phyloP scores from a whole-genome alignment of 345 rosid genomes.

The Citrus sp. region DNA sequence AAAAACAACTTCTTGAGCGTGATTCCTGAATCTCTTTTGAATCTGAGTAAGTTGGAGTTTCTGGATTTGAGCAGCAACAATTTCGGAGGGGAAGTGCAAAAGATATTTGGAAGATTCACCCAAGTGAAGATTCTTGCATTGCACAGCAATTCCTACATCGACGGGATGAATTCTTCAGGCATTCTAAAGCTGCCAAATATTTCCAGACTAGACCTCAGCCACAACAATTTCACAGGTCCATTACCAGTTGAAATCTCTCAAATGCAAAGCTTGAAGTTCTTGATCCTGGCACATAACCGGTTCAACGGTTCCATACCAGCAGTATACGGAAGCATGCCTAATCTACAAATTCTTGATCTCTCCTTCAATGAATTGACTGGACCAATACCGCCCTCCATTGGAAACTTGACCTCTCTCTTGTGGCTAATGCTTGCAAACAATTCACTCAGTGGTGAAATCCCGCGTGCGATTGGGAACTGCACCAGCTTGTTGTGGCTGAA shows the following conservation, averaged over 20 bases:
- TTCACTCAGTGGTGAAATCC: slow-evolving; percentile 59
- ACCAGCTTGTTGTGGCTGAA: slow-evolving; percentile 82
- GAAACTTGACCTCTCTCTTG: slow-evolving; percentile 65
- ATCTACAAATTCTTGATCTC: slow-evolving; percentile 80
- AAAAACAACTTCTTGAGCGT: slow-evolving; percentile 49
- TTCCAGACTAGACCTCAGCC: slow-evolving; percentile 67
- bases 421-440: slow-evolving; percentile 98
- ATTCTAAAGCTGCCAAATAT: slow-evolving; percentile 55
- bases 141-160: slow-evolving; percentile 54
- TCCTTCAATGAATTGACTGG: slow-evolving; percentile 73
- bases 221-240: slow-evolving; percentile 64
- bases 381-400: slow-evolving; percentile 58
- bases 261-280: slow-evolving; percentile 55
- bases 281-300: slow-evolving; percentile 59
- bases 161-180: slow-evolving; percentile 67
- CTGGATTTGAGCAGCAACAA: slow-evolving; percentile 72
- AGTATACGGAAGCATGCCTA: slow-evolving; percentile 58
- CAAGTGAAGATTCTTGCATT: slow-evolving; percentile 56
- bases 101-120: slow-evolving; percentile 64
- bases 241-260: slow-evolving; percentile 58
- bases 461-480: slow-evolving; percentile 72
- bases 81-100: slow-evolving; percentile 65
- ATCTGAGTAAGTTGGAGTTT: slow-evolving; percentile 47
- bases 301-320: slow-evolving; percentile 66
- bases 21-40: slow-evolving; percentile 65